phyloP scores from a whole-genome alignment of 495 filamentous ascomycete genomes.

The Penicillium antarcticum region DNA sequence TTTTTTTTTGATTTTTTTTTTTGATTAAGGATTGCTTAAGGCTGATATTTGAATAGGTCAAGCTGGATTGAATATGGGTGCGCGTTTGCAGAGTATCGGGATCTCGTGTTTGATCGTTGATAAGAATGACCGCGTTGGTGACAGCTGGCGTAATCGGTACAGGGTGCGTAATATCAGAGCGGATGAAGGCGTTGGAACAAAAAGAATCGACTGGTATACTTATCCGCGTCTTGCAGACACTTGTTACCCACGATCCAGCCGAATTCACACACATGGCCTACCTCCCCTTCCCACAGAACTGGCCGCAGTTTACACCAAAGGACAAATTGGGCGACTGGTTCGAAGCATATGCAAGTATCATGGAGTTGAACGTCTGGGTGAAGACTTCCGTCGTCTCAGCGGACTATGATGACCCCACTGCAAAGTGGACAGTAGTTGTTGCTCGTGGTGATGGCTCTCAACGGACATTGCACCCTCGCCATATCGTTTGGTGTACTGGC shows the following conservation, averaged over 20 bases:
- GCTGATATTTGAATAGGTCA: slow-evolving; percentile 31
- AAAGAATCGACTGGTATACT: not conserved
- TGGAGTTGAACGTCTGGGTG: slow-evolving; percentile 77
- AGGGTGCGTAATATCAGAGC: slow-evolving; percentile 20
- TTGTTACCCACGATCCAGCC: slow-evolving; percentile 57
- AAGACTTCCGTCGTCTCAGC: slow-evolving; percentile 49
- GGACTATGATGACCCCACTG: slow-evolving; percentile 49
- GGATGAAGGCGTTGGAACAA: too few relatives aligned
- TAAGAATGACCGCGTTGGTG: slow-evolving; percentile 61
- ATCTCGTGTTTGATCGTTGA: slow-evolving; percentile 65
- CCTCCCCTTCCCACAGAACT: slow-evolving; percentile 63
- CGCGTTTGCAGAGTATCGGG: slow-evolving; percentile 67
- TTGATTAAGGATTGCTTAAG: slow-evolving; percentile 11
- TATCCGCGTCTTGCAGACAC: slow-evolving; percentile 8
- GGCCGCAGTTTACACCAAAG: slow-evolving; percentile 71
- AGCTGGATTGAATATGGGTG: slow-evolving; percentile 57
- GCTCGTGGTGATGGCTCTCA: slow-evolving; percentile 39
- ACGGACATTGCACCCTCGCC: slow-evolving; percentile 41
- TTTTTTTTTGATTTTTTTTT: not conserved
- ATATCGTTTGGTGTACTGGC: slow-evolving; percentile 50
- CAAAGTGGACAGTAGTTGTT: slow-evolving; percentile 60
- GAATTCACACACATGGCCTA: slow-evolving; percentile 77
- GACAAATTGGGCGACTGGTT: slow-evolving; percentile 80
- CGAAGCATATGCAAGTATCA: slow-evolving; percentile 64
- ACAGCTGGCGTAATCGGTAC: slow-evolving; percentile 73